Conservation (phyloP, 306 rosid species). For the Luffa aegyptiaca region DNA sequence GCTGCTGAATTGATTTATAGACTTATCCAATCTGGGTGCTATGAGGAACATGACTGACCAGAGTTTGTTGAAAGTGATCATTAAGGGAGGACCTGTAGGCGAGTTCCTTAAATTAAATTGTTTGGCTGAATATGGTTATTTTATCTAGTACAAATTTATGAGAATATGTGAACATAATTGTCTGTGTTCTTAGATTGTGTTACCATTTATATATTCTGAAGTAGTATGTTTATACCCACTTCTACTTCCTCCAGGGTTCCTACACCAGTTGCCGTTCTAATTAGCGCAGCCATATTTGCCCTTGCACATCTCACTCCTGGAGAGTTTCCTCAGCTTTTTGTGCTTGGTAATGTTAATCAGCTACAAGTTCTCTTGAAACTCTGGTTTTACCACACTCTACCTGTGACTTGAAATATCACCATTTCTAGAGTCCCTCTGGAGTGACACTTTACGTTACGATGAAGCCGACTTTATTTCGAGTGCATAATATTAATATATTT, state of each 20-base stretch:
- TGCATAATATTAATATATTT: neutral
- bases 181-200: neutral
- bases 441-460: neutral
- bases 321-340: slow-evolving; percentile 91
- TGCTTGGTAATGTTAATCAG: slow-evolving; percentile 47
- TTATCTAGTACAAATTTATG: neutral
- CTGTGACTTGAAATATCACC: neutral
- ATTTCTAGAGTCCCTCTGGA: neutral
- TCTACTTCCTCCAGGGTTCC: slow-evolving; percentile 59
- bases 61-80: neutral
- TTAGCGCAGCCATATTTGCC: slow-evolving; percentile 79
- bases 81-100: neutral
- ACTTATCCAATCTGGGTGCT: neutral
- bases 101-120: neutral
- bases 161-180: neutral
- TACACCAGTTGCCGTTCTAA: slow-evolving; percentile 69
- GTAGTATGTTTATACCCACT: neutral
- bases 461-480: neutral
- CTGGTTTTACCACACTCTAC: neutral
- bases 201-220: neutral
- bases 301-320: slow-evolving; percentile 98
- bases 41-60: neutral
- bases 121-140: neutral
- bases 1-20: neutral
- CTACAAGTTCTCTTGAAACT: neutral